These are phyloP conservation scores for Hirschfeldia incana DNA, from an alignment of 345 rosid species.

Conservation along the genomic window DNA sequence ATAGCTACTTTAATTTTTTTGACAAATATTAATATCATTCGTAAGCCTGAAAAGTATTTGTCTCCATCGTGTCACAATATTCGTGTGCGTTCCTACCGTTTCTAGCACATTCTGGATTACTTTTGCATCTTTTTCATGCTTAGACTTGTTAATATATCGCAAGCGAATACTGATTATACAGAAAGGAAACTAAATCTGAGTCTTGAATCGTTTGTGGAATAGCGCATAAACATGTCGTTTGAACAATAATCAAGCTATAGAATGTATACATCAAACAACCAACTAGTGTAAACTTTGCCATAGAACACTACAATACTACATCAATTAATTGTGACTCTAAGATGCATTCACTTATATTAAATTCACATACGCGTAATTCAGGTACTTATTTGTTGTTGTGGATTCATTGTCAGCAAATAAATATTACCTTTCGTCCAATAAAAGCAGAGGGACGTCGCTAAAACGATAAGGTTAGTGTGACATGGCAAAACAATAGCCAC, in stretches of 20 bases:
- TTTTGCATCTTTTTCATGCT: neutral
- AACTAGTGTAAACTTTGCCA: conserved; percentile 4
- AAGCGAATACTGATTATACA: neutral
- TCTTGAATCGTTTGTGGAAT: neutral
- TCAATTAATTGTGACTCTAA: neutral
- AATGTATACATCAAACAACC: neutral
- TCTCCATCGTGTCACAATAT: conserved; percentile 13
- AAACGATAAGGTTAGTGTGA: conserved; percentile 22
- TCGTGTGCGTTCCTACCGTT: conserved; percentile 1
- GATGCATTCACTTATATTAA: neutral
- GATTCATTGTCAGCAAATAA: conserved; percentile 1
- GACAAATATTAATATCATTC: neutral
- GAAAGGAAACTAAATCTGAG: neutral
- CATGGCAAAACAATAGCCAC: conserved; percentile 33
- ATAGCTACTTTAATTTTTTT: neutral
- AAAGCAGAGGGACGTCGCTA: conserved; percentile 10
- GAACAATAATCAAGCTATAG: neutral
- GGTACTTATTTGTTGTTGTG: neutral
- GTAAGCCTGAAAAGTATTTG: conserved; percentile 15
- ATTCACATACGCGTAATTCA: neutral
- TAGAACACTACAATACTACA: neutral
- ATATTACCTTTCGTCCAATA: conserved; percentile 12
- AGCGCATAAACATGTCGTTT: neutral
- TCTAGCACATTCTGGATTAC: conserved; percentile 10
- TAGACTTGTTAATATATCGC: neutral